These are phyloP conservation scores for Globisporangium middletonii DNA, from an alignment of 352 stramenopile species.

Conservation along the genomic window DNA sequence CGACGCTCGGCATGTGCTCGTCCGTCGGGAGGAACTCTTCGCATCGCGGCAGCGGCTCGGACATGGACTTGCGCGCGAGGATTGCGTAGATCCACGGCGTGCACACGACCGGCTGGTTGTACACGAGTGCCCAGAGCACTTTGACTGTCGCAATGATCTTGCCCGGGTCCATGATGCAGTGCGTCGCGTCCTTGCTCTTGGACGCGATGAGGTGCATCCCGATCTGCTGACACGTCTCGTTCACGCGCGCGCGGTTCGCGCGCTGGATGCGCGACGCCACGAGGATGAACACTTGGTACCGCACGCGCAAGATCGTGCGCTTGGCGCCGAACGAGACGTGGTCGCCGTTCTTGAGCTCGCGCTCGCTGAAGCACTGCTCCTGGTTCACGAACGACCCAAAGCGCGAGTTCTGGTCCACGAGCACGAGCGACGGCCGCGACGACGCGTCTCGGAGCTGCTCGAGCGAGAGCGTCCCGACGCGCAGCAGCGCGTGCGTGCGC, in stretches of 20 bases:
- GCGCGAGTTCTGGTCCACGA: slow-evolving; percentile 77
- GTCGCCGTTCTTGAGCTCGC: slow-evolving; percentile 56
- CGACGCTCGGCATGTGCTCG: slow-evolving; percentile 41
- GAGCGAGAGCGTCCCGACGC: slow-evolving; percentile 52
- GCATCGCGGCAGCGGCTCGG: slow-evolving; percentile 66
- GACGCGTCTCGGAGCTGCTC: slow-evolving; percentile 54
- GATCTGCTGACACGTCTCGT: slow-evolving; percentile 70
- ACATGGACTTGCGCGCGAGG: slow-evolving; percentile 61
- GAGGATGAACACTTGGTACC: slow-evolving; percentile 78
- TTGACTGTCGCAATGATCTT: slow-evolving; percentile 80
- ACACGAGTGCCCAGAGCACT: slow-evolving; percentile 81
- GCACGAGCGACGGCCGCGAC: slow-evolving; percentile 55
- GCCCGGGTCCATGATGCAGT: slow-evolving; percentile 85
- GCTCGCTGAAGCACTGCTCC: slow-evolving; percentile 45
- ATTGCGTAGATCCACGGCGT: slow-evolving; percentile 80
- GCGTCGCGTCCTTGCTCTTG: slow-evolving; percentile 60
- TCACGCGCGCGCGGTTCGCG: slow-evolving; percentile 47
- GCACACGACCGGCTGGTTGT: slow-evolving; percentile 78
- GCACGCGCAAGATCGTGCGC: slow-evolving; percentile 69
- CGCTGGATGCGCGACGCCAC: slow-evolving; percentile 69
- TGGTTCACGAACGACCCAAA: slow-evolving; percentile 87
- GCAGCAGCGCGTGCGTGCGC: slow-evolving; percentile 64
- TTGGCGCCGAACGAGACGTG: slow-evolving; percentile 82
- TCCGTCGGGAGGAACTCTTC: slow-evolving; percentile 69
- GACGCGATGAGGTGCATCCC: slow-evolving; percentile 71